These are phyloP conservation scores for Rhododendron ovatum DNA, from an alignment of 148 eudicot species.

Conservation along the genomic window DNA sequence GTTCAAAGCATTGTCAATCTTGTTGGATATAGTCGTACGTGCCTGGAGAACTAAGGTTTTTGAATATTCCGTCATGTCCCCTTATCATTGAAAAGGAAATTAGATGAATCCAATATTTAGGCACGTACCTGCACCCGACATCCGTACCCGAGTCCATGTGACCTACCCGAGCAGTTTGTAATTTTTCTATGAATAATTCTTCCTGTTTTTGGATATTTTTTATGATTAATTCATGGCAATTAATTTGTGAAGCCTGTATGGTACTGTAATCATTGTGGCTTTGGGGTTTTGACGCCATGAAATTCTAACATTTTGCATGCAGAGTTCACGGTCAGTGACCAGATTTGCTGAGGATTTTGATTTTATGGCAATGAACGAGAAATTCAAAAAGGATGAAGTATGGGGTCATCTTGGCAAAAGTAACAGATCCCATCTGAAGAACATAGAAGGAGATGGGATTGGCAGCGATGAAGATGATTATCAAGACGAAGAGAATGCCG, in stretches of 20 bases:
- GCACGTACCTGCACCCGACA: not conserved
- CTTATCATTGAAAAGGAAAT: not conserved
- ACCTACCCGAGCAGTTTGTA: not conserved
- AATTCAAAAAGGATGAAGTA: slow-evolving; percentile 91
- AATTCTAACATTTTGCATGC: slow-evolving; percentile 3
- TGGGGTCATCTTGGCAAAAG: slow-evolving; percentile 87
- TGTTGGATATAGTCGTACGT: not conserved
- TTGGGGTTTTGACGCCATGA: not conserved
- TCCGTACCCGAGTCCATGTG: not conserved
- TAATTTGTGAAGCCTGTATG: not conserved
- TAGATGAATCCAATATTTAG: not conserved
- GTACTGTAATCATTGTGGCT: not conserved
- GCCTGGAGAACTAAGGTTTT: not conserved
- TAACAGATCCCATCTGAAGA: slow-evolving; percentile 29
- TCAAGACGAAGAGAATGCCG: slow-evolving; percentile 50
- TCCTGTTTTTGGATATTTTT: not conserved
- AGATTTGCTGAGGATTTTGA: slow-evolving; percentile 87
- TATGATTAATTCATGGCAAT: not conserved
- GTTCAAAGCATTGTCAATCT: not conserved
- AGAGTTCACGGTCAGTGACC: slow-evolving; percentile 55
- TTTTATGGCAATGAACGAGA: slow-evolving; percentile 92
- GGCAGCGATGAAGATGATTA: slow-evolving; percentile 38
- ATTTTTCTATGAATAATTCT: not conserved
- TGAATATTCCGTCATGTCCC: no score
- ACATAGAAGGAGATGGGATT: slow-evolving; percentile 36